Base-by-base conservation (phyloP, 805 yeast genomes). In the Candida chilensis region DNA sequence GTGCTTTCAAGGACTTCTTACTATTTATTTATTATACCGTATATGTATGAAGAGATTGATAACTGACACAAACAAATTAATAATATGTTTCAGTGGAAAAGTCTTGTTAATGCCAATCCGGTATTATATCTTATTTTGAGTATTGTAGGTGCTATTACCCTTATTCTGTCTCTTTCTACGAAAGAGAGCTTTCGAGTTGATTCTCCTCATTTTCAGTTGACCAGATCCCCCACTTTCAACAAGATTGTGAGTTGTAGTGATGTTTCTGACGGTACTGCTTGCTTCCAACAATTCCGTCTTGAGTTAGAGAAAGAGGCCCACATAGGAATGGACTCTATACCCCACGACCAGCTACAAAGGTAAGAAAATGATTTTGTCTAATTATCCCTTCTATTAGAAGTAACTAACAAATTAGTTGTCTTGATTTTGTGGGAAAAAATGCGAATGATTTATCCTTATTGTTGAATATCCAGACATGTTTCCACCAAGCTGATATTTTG, bases 401-500 rank as follows among this genome's bases (percentile, higher is more conserved):
- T 15, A 27, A 22, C 26, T 27, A 14, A 28, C n/a, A 18, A 19
- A 8, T 7, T 16, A 30, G 36, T 9, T 51, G 57, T 26, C 33
- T 52, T 12, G 37, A 34, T 24, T 17, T 35, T 4, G 35, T 40
- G 5, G 12, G 35, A 4, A 17, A 17, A 3, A 34, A 32, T n/a
- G 29, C 38, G 3, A 34, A 30, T 24, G 58, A 50, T 29, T 29
- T 47, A 3, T 36, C 44, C 15, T 22, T 50, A 5, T 28, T 49
- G 13, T 35, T 47, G 17, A 40, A 38, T 20, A 35, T 50, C 20
- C 57, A 50, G 27, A 35, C 38, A 14, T 53, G 59, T 32, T 43
- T 40, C 26, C 44, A 45, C 30, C 48, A 49, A 17, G 41, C 45
- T 2, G 47, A 42, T 27, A 27, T 41, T 3, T 19, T 40, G 6